Base-by-base conservation (phyloP, 2,329 filamentous ascomycete species). In the Microsporum ferrugineum region DNA sequence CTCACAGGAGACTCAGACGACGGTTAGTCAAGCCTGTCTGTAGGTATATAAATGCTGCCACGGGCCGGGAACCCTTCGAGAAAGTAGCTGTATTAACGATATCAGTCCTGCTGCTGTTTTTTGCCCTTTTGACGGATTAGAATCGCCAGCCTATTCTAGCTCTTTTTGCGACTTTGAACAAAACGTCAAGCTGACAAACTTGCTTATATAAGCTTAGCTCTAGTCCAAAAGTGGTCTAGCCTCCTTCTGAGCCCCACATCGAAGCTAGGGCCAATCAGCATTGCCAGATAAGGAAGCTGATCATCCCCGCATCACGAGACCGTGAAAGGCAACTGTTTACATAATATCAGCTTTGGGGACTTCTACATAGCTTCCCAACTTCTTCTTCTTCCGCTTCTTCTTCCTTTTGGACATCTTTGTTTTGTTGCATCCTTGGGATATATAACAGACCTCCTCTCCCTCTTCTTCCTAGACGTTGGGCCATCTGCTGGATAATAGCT, bases 241-340 rank as follows among this genome's bases (percentile, higher is more conserved):
- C 1, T 14, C 3, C 2, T 0, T 7, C 14, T 55, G 4, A 6
- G 45, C 10, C 12, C 45, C 45, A 51, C 45, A 1, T 2, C 5
- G 5, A 31, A 55, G 51, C 51, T 55, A 31, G 2, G 14, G 5
- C 51, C 51, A 55, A 55, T 55, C 51, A 55, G 29, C 34, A 6
- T 36, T 36, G 6, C 33, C 14, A 36, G 51, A 55, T 55, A 55
- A 55, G 51, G 51, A 36, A 55, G 51, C 51, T 55, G 51, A 36
- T 55, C 4, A 7, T 36, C 51, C 51, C 51, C 51, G 51, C 51
- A 55, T 55, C 51, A 55, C 51, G 51, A 55, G 51, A 55, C 51
- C 49, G 29, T 34, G 27, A 27, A 5, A 29, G 23, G 49, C 10
- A 5, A 36, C 49, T 47, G 17, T 23, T 23, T 23, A 23, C 17